phyloP scores from a whole-genome alignment of 192 early-diverging fungal species.

The Podila epicladia region DNA sequence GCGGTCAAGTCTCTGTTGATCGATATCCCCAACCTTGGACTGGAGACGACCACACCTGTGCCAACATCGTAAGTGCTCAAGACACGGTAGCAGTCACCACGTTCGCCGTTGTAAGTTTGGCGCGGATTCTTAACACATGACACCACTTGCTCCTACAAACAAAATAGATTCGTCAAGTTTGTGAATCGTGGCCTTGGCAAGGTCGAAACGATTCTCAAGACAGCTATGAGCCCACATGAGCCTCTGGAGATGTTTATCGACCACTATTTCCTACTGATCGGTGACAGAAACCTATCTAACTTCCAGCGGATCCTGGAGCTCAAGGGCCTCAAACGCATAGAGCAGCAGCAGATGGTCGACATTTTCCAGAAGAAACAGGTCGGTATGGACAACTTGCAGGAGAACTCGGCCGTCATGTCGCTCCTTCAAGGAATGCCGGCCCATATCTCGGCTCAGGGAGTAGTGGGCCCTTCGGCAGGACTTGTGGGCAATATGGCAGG shows the following conservation, averaged over 20 bases:
- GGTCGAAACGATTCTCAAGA: conserved; percentile 90
- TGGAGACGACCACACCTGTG: conserved; percentile 58
- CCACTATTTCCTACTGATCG: conserved; percentile 89
- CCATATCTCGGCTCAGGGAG: conserved; percentile 36
- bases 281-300: conserved; percentile 68
- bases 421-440: conserved; percentile 40
- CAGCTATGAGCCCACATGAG: conserved; percentile 84
- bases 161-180: conserved; percentile 81
- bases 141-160: not conserved
- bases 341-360: conserved; percentile 67
- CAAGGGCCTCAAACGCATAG: conserved; percentile 76
- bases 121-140: not conserved
- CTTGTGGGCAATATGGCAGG: conserved; percentile 39
- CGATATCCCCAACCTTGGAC: conserved; percentile 75
- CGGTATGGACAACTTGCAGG: conserved; percentile 48
- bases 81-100: not conserved
- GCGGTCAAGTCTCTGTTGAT: conserved; percentile 86
- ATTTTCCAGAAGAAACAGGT: conserved; percentile 57
- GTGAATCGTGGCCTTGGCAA: conserved; percentile 83
- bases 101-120: not conserved
- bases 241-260: conserved; percentile 87
- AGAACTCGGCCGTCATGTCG: conserved; percentile 59
- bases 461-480: conserved; percentile 36
- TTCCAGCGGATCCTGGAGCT: conserved; percentile 88
- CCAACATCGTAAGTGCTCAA: conserved; percentile 66